Conservation (phyloP, 202 grass and related monocot genomes). For the Carex arenaria region DNA sequence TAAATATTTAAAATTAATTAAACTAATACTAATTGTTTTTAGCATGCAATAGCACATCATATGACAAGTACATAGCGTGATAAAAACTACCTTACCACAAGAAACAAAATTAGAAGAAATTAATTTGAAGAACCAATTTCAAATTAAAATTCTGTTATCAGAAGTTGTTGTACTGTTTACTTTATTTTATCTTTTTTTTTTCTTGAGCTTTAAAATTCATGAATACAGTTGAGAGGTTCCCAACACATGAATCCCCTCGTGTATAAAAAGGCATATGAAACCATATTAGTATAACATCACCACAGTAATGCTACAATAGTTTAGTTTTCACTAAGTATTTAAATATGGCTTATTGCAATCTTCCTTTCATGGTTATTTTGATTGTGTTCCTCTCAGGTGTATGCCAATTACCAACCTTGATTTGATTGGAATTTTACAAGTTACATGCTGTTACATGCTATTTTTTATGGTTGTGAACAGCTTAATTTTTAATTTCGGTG, state of each 20-base stretch:
- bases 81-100: no score
- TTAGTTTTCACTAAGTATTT: background rate
- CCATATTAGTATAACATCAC: background rate
- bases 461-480: background rate
- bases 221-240: constrained; percentile 10
- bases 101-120: no score
- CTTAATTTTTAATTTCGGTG: no score
- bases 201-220: background rate
- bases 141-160: background rate
- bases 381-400: constrained; percentile 7
- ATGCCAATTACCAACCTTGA: background rate
- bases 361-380: background rate
- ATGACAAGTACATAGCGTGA: no score
- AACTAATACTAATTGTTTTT: no score
- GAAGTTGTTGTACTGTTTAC: background rate
- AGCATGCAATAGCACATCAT: no score
- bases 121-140: background rate
- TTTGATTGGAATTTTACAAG: background rate
- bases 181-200: no score
- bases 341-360: background rate
- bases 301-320: background rate
- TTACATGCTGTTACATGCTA: no score
- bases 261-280: background rate
- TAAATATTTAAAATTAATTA: no score
- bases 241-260: background rate